Conservation (phyloP, 1,284 basidiomycete genomes). For the Tylopilus sp. region DNA sequence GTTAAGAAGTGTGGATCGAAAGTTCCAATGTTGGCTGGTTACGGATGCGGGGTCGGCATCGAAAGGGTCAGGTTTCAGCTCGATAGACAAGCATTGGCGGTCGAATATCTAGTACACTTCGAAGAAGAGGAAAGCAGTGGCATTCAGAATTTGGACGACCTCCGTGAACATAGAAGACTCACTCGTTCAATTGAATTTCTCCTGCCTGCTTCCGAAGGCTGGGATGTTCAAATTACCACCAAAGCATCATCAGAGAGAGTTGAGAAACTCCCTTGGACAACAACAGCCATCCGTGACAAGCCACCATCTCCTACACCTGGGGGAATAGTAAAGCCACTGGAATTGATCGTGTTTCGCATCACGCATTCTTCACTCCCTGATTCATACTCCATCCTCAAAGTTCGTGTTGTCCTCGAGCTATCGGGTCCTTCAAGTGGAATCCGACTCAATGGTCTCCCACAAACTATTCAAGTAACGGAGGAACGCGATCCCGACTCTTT, state of each 20-base stretch:
- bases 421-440: constrained; percentile 73
- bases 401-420: constrained; percentile 72
- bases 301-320: constrained; percentile 36
- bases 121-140: constrained; percentile 44
- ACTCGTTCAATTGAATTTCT: constrained; percentile 76
- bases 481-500: constrained; percentile 60
- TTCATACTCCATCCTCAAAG: constrained; percentile 73
- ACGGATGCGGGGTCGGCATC: constrained; percentile 79
- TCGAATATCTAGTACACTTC: constrained; percentile 85
- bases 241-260: constrained; percentile 68
- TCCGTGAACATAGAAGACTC: constrained; percentile 61
- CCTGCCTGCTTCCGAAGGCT: constrained; percentile 75
- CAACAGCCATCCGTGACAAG: constrained; percentile 54
- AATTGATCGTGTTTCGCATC: constrained; percentile 64
- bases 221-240: constrained; percentile 80
- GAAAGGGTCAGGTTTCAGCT: constrained; percentile 74
- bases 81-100: constrained; percentile 72
- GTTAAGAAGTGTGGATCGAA: constrained; percentile 69
- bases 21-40: constrained; percentile 72
- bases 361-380: constrained; percentile 69
- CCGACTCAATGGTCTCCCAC: constrained; percentile 78
- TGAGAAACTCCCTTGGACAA: constrained; percentile 72
- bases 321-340: constrained; percentile 38
- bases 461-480: constrained; percentile 60
- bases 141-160: constrained; percentile 51